Evolutionary conservation across 495 filamentous ascomycete genomes (phyloP).

Genomic region (Chaetomium cochliodes): DNA sequence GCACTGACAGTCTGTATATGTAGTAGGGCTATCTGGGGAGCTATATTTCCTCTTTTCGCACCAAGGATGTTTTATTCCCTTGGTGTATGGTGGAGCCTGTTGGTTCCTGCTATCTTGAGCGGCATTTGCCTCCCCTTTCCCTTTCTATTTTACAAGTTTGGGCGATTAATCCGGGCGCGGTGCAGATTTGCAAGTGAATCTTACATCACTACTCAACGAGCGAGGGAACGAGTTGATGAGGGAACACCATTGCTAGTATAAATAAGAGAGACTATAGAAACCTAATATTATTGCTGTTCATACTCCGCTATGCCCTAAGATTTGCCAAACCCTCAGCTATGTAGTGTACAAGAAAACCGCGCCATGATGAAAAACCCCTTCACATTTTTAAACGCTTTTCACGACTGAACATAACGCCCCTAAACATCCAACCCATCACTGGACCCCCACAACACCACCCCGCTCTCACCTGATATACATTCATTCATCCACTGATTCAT

Average conservation of each 20-base stretch:
- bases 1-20: constrained; percentile 1
- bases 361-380: no score
- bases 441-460: no score
- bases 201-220: background rate
- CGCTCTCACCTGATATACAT: no score
- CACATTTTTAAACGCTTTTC: no score
- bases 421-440: no score
- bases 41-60: background rate
- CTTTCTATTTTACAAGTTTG: constrained; percentile 5
- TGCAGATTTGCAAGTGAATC: background rate
- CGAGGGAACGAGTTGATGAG: background rate
- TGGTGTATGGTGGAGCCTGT: constrained; percentile 1
- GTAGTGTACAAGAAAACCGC: no score
- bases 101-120: background rate
- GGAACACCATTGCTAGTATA: background rate
- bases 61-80: background rate
- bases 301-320: no score
- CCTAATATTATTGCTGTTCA: no score
- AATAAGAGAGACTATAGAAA: no score
- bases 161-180: background rate
- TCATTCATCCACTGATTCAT: constrained; percentile 12
- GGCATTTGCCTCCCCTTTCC: background rate
- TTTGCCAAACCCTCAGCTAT: no score
- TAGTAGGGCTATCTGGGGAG: background rate
- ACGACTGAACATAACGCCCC: no score